phyloP scores from a whole-genome alignment of 768 basidiomycete genomes.

The Hysterangium stoloniferum region DNA sequence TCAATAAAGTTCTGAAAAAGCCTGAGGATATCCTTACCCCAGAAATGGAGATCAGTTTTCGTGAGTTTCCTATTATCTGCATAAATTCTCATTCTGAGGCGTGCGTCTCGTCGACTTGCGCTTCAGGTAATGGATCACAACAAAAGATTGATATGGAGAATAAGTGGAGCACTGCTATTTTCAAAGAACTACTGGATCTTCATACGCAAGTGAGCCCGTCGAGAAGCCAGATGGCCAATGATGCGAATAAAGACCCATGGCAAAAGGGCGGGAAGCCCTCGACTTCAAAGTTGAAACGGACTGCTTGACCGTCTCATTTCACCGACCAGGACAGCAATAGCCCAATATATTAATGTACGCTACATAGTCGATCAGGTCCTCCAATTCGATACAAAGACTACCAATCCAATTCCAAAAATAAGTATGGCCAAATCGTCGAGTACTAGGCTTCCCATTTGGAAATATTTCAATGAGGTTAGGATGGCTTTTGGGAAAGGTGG shows the following conservation, averaged over 20 bases:
- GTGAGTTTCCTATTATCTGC: constrained; percentile 36
- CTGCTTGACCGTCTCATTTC: not conserved
- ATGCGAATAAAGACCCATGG: not conserved
- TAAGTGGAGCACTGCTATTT: constrained; percentile 63
- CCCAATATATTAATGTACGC: constrained; percentile 31
- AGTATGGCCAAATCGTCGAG: constrained; percentile 65
- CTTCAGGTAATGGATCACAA: constrained; percentile 29
- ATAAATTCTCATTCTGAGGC: not conserved
- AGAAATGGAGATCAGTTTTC: constrained; percentile 51
- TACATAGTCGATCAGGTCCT: constrained; percentile 16
- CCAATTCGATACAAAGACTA: constrained; percentile 49
- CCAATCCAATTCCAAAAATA: constrained; percentile 64
- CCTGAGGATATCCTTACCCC: constrained; percentile 51
- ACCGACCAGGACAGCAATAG: constrained; percentile 30
- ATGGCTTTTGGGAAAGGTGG: constrained; percentile 56
- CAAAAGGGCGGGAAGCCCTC: not conserved
- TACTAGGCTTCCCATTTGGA: constrained; percentile 58
- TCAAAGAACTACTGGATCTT: constrained; percentile 65
- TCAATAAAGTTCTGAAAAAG: constrained; percentile 47
- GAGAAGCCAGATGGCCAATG: not conserved
- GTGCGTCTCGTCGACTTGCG: not conserved
- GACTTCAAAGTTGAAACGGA: not conserved
- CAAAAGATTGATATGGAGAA: constrained; percentile 47
- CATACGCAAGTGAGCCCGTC: constrained; percentile 43
- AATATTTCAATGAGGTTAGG: constrained; percentile 54